These are phyloP conservation scores for Lasiosphaeria ovina DNA, from an alignment of 495 filamentous ascomycete species.

Conservation along the genomic window DNA sequence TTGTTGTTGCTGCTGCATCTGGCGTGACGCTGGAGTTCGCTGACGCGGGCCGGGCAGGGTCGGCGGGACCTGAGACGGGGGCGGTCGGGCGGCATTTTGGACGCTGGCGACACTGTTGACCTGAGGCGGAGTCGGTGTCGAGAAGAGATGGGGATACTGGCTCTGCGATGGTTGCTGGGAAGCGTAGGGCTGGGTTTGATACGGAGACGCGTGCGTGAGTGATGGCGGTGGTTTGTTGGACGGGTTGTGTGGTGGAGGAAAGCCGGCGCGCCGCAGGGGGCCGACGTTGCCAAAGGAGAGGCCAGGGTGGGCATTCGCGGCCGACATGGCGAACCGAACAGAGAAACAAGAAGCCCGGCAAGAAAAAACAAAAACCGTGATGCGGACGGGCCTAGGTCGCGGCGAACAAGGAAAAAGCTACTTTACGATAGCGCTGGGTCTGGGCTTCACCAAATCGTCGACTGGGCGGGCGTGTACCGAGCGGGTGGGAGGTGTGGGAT, in stretches of 20 bases:
- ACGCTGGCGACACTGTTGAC: slow-evolving; percentile 36
- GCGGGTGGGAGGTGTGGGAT: slow-evolving; percentile 30
- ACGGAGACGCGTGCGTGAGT: slow-evolving; percentile 42
- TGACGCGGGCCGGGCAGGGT: slow-evolving; percentile 40
- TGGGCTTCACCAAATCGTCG: slow-evolving; percentile 24
- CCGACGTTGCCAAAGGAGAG: slow-evolving; percentile 23
- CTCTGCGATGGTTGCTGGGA: slow-evolving; percentile 28
- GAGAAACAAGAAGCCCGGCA: slow-evolving; percentile 10
- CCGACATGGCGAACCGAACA: slow-evolving; percentile 29
- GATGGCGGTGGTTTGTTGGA: slow-evolving; percentile 45
- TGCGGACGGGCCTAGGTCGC: neutral
- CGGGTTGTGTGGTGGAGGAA: slow-evolving; percentile 37
- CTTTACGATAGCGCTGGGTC: slow-evolving; percentile 19
- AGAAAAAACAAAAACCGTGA: neutral
- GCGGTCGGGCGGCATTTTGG: slow-evolving; percentile 40
- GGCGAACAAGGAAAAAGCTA: slow-evolving; percentile 23
- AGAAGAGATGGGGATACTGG: slow-evolving; percentile 35
- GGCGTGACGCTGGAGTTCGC: slow-evolving; percentile 34
- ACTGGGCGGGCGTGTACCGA: slow-evolving; percentile 33
- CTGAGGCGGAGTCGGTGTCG: slow-evolving; percentile 34
- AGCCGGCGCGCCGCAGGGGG: slow-evolving; percentile 21
- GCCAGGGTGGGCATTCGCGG: slow-evolving; percentile 29
- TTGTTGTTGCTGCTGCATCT: slow-evolving; percentile 25
- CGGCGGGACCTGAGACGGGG: slow-evolving; percentile 32
- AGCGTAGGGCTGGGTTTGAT: slow-evolving; percentile 33